These are phyloP conservation scores for Phoma herbarum DNA, from an alignment of 2,329 filamentous ascomycete species.

Conservation along the genomic window DNA sequence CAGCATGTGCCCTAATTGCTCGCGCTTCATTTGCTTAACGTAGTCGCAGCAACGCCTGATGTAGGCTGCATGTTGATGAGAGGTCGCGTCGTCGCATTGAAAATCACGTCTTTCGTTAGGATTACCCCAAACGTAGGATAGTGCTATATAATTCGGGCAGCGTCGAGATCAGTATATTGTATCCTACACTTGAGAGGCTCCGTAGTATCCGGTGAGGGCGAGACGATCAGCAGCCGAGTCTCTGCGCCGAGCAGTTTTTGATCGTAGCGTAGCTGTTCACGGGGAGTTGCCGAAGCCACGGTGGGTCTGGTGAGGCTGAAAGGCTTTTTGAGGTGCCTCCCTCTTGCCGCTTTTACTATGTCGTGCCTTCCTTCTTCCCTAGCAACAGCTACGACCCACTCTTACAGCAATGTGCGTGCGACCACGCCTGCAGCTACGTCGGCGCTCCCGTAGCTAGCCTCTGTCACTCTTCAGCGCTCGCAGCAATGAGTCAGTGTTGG, in stretches of 20 bases:
- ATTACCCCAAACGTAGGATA: too few species aligned
- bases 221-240: not conserved
- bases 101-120: too few species aligned
- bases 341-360: not conserved
- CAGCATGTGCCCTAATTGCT: too few species aligned
- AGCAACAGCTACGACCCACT: not conserved
- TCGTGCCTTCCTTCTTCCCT: not conserved
- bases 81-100: too few species aligned
- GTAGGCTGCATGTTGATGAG: too few species aligned
- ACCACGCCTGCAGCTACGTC: not conserved
- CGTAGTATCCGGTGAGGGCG: not conserved
- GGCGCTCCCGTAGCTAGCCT: not conserved
- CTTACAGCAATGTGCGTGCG: not conserved
- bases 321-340: not conserved
- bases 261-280: not conserved
- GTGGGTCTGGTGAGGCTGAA: not conserved
- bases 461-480: not conserved
- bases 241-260: not conserved
- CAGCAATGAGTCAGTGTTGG: slow-evolving; percentile 17
- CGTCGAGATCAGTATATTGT: not conserved
- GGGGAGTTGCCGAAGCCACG: not conserved
- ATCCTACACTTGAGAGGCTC: not conserved
- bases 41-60: too few species aligned
- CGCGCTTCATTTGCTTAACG: too few species aligned
- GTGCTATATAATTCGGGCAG: too few species aligned